phyloP scores from a whole-genome alignment of 1,139 yeast genomes.

The Candida tropicalis region DNA sequence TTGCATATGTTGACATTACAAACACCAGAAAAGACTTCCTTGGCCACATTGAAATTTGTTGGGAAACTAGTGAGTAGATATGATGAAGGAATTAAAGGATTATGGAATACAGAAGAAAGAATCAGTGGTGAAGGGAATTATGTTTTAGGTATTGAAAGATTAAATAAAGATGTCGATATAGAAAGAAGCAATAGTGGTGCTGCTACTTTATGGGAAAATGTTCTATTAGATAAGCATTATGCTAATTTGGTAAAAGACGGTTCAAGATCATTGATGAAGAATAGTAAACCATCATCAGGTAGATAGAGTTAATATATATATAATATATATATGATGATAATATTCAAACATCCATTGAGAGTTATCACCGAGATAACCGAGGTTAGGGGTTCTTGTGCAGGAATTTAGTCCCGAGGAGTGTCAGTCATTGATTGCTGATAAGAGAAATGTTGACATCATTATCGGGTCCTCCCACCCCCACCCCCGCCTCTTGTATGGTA shows the following conservation, averaged over 20 bases:
- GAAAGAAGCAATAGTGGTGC: conserved; percentile 84
- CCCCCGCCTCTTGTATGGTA: too few relatives aligned
- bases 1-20: conserved; percentile 67
- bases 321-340: too few relatives aligned
- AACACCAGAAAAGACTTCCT: conserved; percentile 84
- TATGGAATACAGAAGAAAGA: conserved; percentile 87
- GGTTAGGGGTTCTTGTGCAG: too few relatives aligned
- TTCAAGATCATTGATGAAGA: conserved; percentile 45
- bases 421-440: too few relatives aligned
- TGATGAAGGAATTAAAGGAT: conserved; percentile 65
- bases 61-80: conserved; percentile 74
- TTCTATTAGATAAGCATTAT: conserved; percentile 77
- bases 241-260: conserved; percentile 72
- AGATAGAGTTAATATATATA: not conserved
- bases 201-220: conserved; percentile 88
- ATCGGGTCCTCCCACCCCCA: too few relatives aligned
- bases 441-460: too few relatives aligned
- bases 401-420: too few relatives aligned
- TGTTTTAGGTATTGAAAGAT: conserved; percentile 61
- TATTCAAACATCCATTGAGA: too few relatives aligned
- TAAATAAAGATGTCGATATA: conserved; percentile 49
- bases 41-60: conserved; percentile 75
- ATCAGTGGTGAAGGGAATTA: conserved; percentile 70
- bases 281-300: conserved; percentile 27
- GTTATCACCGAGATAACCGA: not conserved